These are phyloP conservation scores for Cyclotella choctawhatcheeana DNA, from an alignment of 108 stramenopile genomes.

Conservation along the genomic window DNA sequence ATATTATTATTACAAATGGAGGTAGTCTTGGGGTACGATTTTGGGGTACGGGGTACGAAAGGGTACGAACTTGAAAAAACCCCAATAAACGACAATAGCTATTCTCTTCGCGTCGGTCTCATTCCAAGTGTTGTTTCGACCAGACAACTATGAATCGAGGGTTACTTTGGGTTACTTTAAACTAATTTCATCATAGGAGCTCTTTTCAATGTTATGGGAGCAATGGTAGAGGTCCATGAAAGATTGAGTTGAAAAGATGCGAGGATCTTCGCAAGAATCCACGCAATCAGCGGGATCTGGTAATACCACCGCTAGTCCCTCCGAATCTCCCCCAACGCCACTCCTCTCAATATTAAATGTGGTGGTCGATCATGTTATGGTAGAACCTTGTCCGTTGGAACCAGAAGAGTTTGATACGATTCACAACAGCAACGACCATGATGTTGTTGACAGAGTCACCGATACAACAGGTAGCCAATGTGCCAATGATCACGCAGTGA, in stretches of 20 bases:
- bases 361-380: slow-evolving; percentile 84
- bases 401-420: slow-evolving; percentile 56
- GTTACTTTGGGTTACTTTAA: no score
- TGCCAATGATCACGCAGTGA: neutral
- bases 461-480: neutral
- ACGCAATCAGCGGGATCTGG: neutral
- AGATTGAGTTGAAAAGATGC: neutral
- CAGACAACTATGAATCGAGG: no score
- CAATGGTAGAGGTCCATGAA: neutral
- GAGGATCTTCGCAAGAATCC: neutral
- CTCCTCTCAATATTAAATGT: slow-evolving; percentile 75
- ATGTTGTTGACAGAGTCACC: neutral
- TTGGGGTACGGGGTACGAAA: no score
- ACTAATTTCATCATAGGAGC: no score
- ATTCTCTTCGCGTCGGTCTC: no score
- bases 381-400: slow-evolving; percentile 73
- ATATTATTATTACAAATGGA: no score
- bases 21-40: no score
- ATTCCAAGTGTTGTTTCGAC: no score
- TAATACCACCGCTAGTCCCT: neutral
- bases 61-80: no score
- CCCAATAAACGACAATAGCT: no score
- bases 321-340: slow-evolving; percentile 5
- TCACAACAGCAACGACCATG: neutral
- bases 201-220: no score